Conservation (phyloP, 2,329 filamentous ascomycete species). For the Ophiostoma tasmaniense region DNA sequence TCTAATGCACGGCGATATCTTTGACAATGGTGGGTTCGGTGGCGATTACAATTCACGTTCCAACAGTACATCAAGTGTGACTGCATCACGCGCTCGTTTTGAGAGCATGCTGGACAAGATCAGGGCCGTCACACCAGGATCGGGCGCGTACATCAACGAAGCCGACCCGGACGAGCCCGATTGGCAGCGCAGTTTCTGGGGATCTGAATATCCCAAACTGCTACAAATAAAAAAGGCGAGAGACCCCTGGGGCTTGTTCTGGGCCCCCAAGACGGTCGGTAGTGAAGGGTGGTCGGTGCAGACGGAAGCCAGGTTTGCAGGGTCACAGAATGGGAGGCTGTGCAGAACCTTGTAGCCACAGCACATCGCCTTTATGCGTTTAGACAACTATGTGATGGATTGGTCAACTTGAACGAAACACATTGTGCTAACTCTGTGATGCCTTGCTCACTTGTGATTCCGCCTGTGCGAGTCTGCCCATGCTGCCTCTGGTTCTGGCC, state of each 20-base stretch:
- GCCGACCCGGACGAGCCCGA: background rate
- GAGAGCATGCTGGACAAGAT: background rate
- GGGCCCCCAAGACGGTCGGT: background rate
- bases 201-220: background rate
- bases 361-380: background rate
- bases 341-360: background rate
- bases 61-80: background rate
- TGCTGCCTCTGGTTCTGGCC: background rate
- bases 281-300: background rate
- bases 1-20: background rate
- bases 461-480: background rate
- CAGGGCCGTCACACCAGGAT: background rate
- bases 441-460: background rate
- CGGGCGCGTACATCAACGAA: background rate
- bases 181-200: background rate
- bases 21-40: background rate
- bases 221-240: background rate
- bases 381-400: background rate
- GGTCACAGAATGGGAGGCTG: background rate
- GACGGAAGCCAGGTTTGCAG: background rate
- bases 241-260: background rate
- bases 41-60: background rate
- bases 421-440: too few relatives aligned
- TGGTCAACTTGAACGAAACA: too few relatives aligned
- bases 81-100: background rate